Evolutionary conservation across 2,329 filamentous ascomycete species (phyloP), one percentile per base, ranked within the genome.

Genomic region (Immersiporthe knoxdaviesiana): DNA sequence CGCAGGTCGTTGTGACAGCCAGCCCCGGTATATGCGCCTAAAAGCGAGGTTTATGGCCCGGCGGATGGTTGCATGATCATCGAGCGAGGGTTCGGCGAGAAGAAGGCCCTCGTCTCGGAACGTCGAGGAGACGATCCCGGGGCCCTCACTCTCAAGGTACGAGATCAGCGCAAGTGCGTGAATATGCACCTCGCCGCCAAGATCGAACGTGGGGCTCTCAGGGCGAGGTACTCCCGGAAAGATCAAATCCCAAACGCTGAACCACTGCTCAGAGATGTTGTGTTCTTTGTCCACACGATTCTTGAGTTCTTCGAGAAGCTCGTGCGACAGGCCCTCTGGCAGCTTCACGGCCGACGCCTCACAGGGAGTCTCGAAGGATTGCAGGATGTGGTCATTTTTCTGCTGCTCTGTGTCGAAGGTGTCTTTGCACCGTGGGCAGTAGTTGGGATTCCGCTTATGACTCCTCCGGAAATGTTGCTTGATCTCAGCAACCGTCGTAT

Each of bases 381-480:
- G 44, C 58, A 16, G 4, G 39, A 56, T 18, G 16, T 67, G 58
- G 16, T 56, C 44, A 41, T 67, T 16, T 30, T 32, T 67, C 3
- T 30, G n/a, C n/a, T 63, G 58, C 16, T 6, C 58, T 2, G 58
- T 30, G 35, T 21, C 4, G 44, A 67, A 67, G 16, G 10, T 2
- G 8, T n/a, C 8, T 4, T 61, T 61, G n/a, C 65, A 67, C 5
- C 47, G 35, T 0, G 65, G 65, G 12, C 65, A 67, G 27, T 67
- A 67, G 32, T 56, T 62, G 0, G 58, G 58, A 32, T 54, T 41
- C 7, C 24, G 58, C 44, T 16, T 18, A 32, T 67, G 65, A 3
- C 18, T 14, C 6, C 32, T 63, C 65, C 21, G n/a, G 8, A 67
- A 44, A 35, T 67, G 65, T 30, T 62, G 58, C 37, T 67, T 66